Percentiles rank a stretch among this genome's conserved stretches.
These are phyloP conservation scores for Taiwanofungus camphoratus DNA, from an alignment of 1,284 basidiomycete genomes.

Conservation along the genomic window DNA sequence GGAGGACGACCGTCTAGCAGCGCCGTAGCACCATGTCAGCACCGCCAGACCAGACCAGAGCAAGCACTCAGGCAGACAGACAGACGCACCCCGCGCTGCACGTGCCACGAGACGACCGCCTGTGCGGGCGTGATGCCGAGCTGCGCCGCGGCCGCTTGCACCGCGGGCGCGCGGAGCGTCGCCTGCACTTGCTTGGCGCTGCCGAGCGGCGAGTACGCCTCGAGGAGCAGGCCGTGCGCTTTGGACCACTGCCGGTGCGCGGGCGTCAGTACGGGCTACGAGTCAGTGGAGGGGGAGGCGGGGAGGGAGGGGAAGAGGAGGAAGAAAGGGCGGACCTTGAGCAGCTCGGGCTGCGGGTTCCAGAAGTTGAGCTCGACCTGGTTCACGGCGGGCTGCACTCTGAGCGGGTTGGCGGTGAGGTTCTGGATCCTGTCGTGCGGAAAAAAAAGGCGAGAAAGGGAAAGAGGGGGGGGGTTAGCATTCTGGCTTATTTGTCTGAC, in stretches of 20 bases:
- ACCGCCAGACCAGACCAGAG: too few species aligned
- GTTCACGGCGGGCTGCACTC: constrained; percentile 72
- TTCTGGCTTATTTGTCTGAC: too few species aligned
- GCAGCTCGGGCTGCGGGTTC: constrained; percentile 78
- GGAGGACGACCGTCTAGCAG: constrained; percentile 71
- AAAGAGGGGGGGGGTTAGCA: too few species aligned
- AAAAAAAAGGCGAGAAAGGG: too few species aligned
- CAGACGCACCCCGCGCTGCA: constrained; percentile 66
- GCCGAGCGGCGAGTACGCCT: constrained; percentile 80
- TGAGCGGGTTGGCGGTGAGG: constrained; percentile 64
- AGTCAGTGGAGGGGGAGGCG: too few species aligned
- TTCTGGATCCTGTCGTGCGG: constrained; percentile 44
- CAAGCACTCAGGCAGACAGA: neutral
- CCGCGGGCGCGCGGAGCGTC: constrained; percentile 49
- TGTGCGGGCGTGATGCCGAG: constrained; percentile 74
- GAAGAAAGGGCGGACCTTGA: constrained; percentile 45
- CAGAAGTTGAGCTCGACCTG: constrained; percentile 83
- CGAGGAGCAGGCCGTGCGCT: constrained; percentile 59
- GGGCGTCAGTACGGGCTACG: neutral
- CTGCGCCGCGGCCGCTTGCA: constrained; percentile 42
- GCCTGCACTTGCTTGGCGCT: constrained; percentile 53
- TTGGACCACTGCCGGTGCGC: constrained; percentile 45
- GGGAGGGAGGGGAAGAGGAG: neutral
- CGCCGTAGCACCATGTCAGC: constrained; percentile 6
- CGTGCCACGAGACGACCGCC: constrained; percentile 74